These are phyloP conservation scores for Podospora pseudocomata DNA, from an alignment of 495 filamentous ascomycete species.

Conservation along the genomic window DNA sequence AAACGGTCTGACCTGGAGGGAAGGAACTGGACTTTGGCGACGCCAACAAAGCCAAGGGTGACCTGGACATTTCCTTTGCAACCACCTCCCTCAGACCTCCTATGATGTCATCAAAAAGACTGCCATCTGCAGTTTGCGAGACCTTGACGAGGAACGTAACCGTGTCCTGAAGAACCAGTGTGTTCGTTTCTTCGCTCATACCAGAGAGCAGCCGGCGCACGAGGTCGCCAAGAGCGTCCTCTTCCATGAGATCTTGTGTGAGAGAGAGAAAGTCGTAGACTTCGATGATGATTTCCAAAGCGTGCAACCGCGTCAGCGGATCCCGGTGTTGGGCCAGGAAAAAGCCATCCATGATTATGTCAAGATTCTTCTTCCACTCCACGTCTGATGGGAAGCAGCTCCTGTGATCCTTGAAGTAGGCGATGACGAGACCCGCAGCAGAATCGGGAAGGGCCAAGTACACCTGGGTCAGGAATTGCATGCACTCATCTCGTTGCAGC, in stretches of 20 bases:
- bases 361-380: slow-evolving; percentile 63
- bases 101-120: slow-evolving; percentile 52
- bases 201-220: slow-evolving; percentile 46
- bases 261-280: slow-evolving; percentile 59
- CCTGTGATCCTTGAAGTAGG: slow-evolving; percentile 56
- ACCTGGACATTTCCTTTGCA: slow-evolving; percentile 36
- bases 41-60: slow-evolving; percentile 34
- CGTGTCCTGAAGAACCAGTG: slow-evolving; percentile 48
- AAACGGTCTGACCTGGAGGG: slow-evolving; percentile 20
- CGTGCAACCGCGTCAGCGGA: slow-evolving; percentile 62
- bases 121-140: slow-evolving; percentile 43
- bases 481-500: slow-evolving; percentile 57
- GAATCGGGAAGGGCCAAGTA: slow-evolving; percentile 56
- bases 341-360: slow-evolving; percentile 60
- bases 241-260: slow-evolving; percentile 49
- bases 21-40: slow-evolving; percentile 19
- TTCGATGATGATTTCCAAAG: slow-evolving; percentile 65
- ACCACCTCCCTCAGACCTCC: slow-evolving; percentile 46
- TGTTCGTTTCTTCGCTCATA: slow-evolving; percentile 54
- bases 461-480: slow-evolving; percentile 65
- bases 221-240: slow-evolving; percentile 40
- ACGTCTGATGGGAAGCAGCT: slow-evolving; percentile 68
- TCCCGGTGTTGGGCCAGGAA: slow-evolving; percentile 60
- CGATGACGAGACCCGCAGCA: slow-evolving; percentile 54
- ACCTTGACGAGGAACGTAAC: slow-evolving; percentile 50